Evolutionary conservation across 2,329 filamentous ascomycete genomes (phyloP).

Genomic region (Dactylellina haptotyla): DNA sequence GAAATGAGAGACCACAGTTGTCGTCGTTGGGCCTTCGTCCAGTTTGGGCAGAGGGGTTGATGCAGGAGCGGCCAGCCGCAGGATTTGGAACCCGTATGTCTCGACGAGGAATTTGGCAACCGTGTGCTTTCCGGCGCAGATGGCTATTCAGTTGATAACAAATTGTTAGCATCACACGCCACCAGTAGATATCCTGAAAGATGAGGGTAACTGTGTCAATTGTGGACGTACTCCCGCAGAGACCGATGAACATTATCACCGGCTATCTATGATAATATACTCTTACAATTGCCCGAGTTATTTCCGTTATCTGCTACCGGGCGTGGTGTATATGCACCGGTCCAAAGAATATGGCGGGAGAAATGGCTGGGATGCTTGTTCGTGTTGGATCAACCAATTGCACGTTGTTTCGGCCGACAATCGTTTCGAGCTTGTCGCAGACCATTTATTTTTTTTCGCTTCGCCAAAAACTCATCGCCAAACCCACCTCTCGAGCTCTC

Average conservation of each 20-base stretch:
- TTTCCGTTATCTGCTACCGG: too few species aligned
- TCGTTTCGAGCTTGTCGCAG: slow-evolving; percentile 27
- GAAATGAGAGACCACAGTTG: slow-evolving; percentile 20
- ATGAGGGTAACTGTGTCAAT: background rate
- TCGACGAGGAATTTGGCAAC: slow-evolving; percentile 88
- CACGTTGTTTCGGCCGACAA: slow-evolving; percentile 48
- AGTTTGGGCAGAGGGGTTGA: slow-evolving; percentile 7
- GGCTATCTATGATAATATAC: background rate
- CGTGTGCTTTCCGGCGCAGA: slow-evolving; percentile 91
- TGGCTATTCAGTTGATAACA: slow-evolving; percentile 19
- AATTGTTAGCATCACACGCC: background rate
- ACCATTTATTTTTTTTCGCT: slow-evolving; percentile 25
- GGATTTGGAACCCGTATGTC: slow-evolving; percentile 77
- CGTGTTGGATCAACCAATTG: slow-evolving; percentile 34
- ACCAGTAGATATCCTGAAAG: background rate
- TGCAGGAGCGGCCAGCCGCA: slow-evolving; percentile 40
- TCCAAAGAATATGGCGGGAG: too few species aligned
- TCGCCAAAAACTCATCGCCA: background rate
- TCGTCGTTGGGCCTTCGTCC: background rate
- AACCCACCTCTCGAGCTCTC: slow-evolving; percentile 13
- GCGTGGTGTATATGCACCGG: too few species aligned
- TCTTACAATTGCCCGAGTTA: background rate
- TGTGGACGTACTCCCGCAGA: slow-evolving; percentile 47
- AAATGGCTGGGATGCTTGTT: background rate
- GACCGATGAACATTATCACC: slow-evolving; percentile 42